Evolutionary conservation across 1,139 yeast genomes (phyloP).

Genomic region (Suhomyces coccinellae): DNA sequence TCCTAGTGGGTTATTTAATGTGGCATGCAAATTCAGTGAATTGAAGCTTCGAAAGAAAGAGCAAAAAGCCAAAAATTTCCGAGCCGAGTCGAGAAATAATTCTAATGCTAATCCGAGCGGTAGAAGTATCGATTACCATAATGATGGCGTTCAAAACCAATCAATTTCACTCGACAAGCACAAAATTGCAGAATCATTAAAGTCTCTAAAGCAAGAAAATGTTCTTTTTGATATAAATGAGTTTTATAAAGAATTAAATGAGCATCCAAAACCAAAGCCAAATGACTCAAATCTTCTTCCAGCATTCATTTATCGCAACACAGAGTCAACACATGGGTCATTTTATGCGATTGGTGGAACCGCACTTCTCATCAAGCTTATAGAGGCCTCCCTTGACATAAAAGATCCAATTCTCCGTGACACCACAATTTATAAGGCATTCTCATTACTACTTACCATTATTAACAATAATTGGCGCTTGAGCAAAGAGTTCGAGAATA

Average conservation of each 20-base stretch:
- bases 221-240: conserved; percentile 37
- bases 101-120: neutral
- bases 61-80: neutral
- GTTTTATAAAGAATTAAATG: conserved; percentile 11
- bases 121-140: neutral
- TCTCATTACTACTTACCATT: conserved; percentile 29
- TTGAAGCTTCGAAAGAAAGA: conserved; percentile 16
- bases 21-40: conserved; percentile 27
- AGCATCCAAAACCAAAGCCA: neutral
- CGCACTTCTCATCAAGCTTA: conserved; percentile 29
- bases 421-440: conserved; percentile 22
- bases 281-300: neutral
- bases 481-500: conserved; percentile 42
- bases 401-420: conserved; percentile 19
- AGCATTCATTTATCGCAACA: conserved; percentile 21
- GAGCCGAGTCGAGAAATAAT: neutral
- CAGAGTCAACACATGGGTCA: conserved; percentile 32
- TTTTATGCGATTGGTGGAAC: conserved; percentile 42
- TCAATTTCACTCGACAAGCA: conserved; percentile 19
- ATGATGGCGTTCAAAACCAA: neutral
- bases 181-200: conserved; percentile 24
- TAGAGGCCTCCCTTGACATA: conserved; percentile 30
- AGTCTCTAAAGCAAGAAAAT: conserved; percentile 26
- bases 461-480: conserved; percentile 41
- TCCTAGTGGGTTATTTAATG: conserved; percentile 27